Conservation (phyloP, 2,329 filamentous ascomycete species). For the Tolypocladium sp. region DNA sequence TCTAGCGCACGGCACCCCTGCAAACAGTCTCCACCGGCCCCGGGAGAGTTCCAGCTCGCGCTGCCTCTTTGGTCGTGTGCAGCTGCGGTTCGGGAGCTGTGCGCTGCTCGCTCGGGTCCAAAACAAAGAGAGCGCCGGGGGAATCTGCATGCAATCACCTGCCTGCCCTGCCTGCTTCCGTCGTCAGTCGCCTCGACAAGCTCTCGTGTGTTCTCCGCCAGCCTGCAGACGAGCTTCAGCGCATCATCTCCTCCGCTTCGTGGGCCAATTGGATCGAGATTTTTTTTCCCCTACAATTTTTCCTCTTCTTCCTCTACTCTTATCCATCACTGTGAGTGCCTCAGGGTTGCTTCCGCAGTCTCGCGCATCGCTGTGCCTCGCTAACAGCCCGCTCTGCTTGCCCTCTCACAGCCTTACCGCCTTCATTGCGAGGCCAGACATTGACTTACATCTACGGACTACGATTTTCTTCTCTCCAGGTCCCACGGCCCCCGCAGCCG, state of each 20-base stretch:
- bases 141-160: background rate
- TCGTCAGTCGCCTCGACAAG: background rate
- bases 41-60: background rate
- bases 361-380: background rate
- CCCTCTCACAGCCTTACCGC: background rate
- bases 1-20: background rate
- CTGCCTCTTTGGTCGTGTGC: too few relatives aligned
- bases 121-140: background rate
- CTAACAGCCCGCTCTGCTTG: background rate
- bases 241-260: background rate
- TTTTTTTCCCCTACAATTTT: background rate
- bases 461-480: background rate
- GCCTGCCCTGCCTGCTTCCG: background rate
- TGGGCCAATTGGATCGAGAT: background rate
- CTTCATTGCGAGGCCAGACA: background rate
- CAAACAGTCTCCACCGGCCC: background rate
- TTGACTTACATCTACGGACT: slow-evolving; percentile 8
- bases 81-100: background rate
- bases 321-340: background rate
- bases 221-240: background rate
- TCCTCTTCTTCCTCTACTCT: background rate
- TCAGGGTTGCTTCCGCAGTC: background rate
- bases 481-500: background rate
- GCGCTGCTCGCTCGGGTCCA: background rate
- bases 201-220: background rate